Percentiles rank a stretch among this genome's conserved stretches.
Conservation (phyloP, 2,329 filamentous ascomycete genomes). For the Teratosphaeria viscida region DNA sequence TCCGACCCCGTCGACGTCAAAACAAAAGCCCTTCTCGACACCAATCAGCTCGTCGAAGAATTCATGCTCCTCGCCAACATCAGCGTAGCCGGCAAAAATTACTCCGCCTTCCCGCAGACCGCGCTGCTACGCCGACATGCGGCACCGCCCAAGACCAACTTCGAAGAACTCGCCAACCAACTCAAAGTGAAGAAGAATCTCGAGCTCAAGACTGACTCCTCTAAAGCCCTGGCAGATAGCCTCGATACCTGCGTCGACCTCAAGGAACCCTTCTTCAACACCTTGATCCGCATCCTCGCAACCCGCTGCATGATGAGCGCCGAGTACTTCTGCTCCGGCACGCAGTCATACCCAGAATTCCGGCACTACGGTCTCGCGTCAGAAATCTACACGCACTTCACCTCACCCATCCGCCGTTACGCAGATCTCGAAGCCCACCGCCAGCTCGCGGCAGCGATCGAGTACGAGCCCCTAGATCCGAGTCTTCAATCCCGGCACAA, state of each 20-base stretch:
- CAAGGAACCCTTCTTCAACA: slow-evolving; percentile 92
- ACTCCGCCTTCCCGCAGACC: slow-evolving; percentile 86
- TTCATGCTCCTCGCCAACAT: slow-evolving; percentile 99
- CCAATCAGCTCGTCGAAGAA: slow-evolving; percentile 95
- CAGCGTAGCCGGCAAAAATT: slow-evolving; percentile 81
- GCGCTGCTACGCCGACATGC: slow-evolving; percentile 87
- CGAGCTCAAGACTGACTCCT: slow-evolving; percentile 73
- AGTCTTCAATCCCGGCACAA: slow-evolving; percentile 71
- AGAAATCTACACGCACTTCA: slow-evolving; percentile 98
- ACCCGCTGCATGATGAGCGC: slow-evolving; percentile 99
- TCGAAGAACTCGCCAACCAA: slow-evolving; percentile 86
- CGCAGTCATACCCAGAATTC: slow-evolving; percentile 87
- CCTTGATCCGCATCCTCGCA: slow-evolving; percentile 89
- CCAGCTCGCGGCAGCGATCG: slow-evolving; percentile 89
- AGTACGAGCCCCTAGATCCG: slow-evolving; percentile 77
- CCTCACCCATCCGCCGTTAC: slow-evolving; percentile 90
- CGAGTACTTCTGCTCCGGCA: slow-evolving; percentile 94
- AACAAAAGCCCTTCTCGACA: slow-evolving; percentile 86
- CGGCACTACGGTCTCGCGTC: slow-evolving; percentile 92
- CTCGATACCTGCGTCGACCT: slow-evolving; percentile 75
- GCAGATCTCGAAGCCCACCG: slow-evolving; percentile 92
- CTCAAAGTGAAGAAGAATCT: slow-evolving; percentile 76
- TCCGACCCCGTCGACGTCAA: slow-evolving; percentile 94
- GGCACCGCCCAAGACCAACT: slow-evolving; percentile 88
- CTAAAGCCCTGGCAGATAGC: slow-evolving; percentile 85